phyloP scores from a whole-genome alignment of 345 rosid species.

The Syzygium grande region DNA sequence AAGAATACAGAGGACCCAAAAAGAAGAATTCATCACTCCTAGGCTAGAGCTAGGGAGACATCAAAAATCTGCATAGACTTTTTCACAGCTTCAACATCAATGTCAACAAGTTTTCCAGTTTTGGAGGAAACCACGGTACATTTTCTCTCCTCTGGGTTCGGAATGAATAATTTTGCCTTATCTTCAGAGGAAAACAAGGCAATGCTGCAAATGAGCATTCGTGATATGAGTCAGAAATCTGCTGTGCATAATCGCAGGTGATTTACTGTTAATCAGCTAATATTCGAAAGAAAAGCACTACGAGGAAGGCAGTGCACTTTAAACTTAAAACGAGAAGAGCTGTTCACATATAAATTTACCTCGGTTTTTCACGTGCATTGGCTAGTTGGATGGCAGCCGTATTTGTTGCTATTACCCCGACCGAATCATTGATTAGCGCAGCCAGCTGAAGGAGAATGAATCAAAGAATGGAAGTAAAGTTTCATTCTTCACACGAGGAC shows the following conservation, averaged over 20 bases:
- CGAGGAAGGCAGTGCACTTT: background rate
- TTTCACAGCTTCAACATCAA: slow-evolving; percentile 48
- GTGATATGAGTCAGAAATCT: background rate
- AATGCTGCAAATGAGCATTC: slow-evolving; percentile 37
- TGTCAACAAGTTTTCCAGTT: slow-evolving; percentile 61
- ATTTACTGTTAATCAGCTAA: background rate
- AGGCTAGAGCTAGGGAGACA: slow-evolving; percentile 61
- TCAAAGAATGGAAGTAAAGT: background rate
- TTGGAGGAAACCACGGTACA: slow-evolving; percentile 52
- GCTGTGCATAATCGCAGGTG: background rate
- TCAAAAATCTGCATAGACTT: slow-evolving; percentile 58
- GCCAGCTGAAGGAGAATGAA: slow-evolving; percentile 50
- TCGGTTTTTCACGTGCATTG: slow-evolving; percentile 63
- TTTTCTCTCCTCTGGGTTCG: slow-evolving; percentile 60
- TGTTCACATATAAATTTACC: slow-evolving; percentile 16
- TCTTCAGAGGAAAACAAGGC: slow-evolving; percentile 71
- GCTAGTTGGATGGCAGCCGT: slow-evolving; percentile 95
- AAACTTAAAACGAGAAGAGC: background rate
- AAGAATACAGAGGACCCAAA: background rate
- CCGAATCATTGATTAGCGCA: slow-evolving; percentile 80
- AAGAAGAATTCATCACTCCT: slow-evolving; percentile 1
- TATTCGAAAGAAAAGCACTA: background rate
- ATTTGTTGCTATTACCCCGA: slow-evolving; percentile 85
- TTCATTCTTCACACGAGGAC: background rate
- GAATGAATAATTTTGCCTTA: slow-evolving; percentile 62